These are phyloP conservation scores for Xylaria venustula DNA, from an alignment of 495 filamentous ascomycete genomes.

Conservation along the genomic window DNA sequence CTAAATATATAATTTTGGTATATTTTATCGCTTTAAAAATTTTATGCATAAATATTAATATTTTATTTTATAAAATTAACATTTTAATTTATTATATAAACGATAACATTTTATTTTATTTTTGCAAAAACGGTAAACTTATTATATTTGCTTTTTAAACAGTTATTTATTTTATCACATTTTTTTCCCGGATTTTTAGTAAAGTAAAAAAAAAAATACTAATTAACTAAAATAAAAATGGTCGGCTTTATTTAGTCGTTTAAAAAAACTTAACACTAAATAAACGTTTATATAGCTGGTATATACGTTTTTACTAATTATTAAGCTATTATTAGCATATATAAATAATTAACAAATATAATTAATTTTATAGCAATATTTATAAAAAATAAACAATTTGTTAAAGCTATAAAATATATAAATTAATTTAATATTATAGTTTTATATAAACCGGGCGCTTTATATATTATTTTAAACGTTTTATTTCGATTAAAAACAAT, in stretches of 20 bases:
- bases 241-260: not conserved
- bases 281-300: not conserved
- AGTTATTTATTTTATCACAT: not conserved
- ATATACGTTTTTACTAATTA: not conserved
- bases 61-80: not conserved
- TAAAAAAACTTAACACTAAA: not conserved
- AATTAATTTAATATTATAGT: slow-evolving; percentile 1
- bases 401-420: not conserved
- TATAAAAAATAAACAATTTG: not conserved
- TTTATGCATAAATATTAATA: slow-evolving; percentile 2
- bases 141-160: not conserved
- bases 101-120: not conserved
- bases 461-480: slow-evolving; percentile 8
- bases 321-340: not conserved
- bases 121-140: not conserved
- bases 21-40: not conserved
- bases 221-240: not conserved
- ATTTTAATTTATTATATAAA: not conserved
- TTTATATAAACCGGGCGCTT: not conserved
- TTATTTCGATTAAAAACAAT: not conserved
- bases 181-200: not conserved
- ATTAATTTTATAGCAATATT: not conserved
- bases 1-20: not conserved
- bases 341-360: not conserved
- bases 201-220: not conserved